Base-by-base conservation (phyloP, 768 basidiomycete genomes). In the Udeniomyces megalosporus region DNA sequence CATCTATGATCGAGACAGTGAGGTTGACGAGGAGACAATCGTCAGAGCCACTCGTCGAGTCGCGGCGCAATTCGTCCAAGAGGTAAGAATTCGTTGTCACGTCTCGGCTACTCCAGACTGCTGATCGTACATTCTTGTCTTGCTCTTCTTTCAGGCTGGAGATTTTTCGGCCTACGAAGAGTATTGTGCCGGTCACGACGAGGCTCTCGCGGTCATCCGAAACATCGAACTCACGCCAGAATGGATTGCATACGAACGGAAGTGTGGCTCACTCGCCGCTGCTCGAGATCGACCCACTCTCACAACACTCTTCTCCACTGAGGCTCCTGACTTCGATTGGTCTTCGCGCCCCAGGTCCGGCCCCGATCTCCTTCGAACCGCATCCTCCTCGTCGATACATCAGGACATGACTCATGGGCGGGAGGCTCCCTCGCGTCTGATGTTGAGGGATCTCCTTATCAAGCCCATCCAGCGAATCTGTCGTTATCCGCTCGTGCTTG, bases 391-490 rank as follows among this genome's bases (percentile, higher is more conserved):
- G 17, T 17, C 17, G 38, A 8, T 42, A 42, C 10, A 42, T n/a
- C n/a, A n/a, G n/a, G 38, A 42, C 38, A 17, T 8, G 8, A 38
- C 68, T 70, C 8, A 64, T 68, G 4, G 58, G 59, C 31, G 70
- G 69, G 55, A 58, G 79, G 86, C 42, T 78, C 61, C 26, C 17
- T 66, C 38, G 32, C 52, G 22, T 32, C 68, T 78, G 11, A 73
- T 72, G 60, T 71, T 77, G 72, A 75, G 81, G 67, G 93, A 97
- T 75, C 91, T 91, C 71, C 79, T 96, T 75, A 96, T 99, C 75
- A 90, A 90, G 73, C 93, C 93, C n/a, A 80, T 96, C 17, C 93
- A 99, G 73, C 78, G 91, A 55, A 85, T 99, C 54, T 96, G 92
- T 80, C 87, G 84, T 68, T 99, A 99, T 70, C 89, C 91, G 20